Evolutionary conservation across 768 basidiomycete species (phyloP), one percentile per base, ranked within the genome.

Genomic region (Tubosaeta brunneosetosa): DNA sequence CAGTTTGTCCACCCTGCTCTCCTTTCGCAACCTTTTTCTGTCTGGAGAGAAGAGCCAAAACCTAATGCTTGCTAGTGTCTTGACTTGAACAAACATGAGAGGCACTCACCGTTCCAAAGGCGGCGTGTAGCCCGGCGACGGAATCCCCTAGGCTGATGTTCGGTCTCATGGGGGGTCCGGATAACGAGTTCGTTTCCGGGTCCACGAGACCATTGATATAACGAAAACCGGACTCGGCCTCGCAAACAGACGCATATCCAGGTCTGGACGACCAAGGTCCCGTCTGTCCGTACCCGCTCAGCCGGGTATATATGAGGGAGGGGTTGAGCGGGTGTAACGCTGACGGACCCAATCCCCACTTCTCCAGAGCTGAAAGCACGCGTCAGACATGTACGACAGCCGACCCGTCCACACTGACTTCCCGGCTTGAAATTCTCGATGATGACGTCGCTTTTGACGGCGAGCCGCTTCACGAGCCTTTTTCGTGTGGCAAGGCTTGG

Each of bases 281-380:
- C 0, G 83, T 86, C 60, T 88, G 86, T 3, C 86, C 85, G 57
- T 86, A 88, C 8, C 86, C 85, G 56, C 84, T 85, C 19, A 88
- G 83, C 56, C 94, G 91, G 7, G 93, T 95, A 64, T 91, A 94
- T 61, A 97, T 90, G 52, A 97, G 78, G 48, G 83, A 85, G 0
- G 91, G 88, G 60, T 95, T 94, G 55, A 83, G 81, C n/a, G 81
- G 83, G 19, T 79, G 80, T 4, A 87, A 63, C 49, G 76, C 74
- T 11, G 68, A 68, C 2, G 84, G 84, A 6, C 83, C 83, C 33
- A 87, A 71, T 1, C 73, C 73, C 84, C 85, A 86, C 67, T 81
- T 85, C 61, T 87, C 85, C 9, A 88, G 73, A 1, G 85, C 85
- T 87, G 14, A n/a, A 37, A 36, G 11, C 0, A 34, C 0, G n/a